Conservation (phyloP, 73 alveolate species). For the Paramecium tetraurelia region DNA sequence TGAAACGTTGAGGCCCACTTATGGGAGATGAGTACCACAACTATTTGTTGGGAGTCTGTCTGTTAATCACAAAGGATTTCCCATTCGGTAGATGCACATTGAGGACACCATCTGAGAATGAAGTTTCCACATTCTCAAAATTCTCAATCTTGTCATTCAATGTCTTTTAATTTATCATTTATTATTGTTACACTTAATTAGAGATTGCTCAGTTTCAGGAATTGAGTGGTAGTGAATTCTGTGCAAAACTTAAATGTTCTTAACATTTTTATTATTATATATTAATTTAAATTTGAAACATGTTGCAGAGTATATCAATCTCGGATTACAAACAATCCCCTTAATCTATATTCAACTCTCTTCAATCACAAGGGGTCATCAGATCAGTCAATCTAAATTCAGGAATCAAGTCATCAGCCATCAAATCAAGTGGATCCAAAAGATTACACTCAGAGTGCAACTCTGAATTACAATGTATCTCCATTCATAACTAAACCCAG, state of each 20-base stretch:
- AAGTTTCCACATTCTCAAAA: constrained; percentile 30
- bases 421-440: constrained; percentile 14
- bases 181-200: neutral
- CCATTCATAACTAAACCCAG: neutral
- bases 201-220: neutral
- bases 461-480: neutral
- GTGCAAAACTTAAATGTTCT: neutral
- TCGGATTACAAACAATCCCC: constrained; percentile 18
- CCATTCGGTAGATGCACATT: constrained; percentile 50
- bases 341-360: constrained; percentile 14
- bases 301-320: constrained; percentile 5
- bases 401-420: neutral
- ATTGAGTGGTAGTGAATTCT: neutral
- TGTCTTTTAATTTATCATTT: neutral
- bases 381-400: constrained; percentile 24
- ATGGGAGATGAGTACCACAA: constrained; percentile 66
- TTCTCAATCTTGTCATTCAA: neutral
- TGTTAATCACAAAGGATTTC: constrained; percentile 59
- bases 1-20: constrained; percentile 66
- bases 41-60: constrained; percentile 65
- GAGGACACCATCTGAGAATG: constrained; percentile 65
- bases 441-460: constrained; percentile 9
- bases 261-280: neutral
- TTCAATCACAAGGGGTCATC: neutral
- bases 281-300: constrained; percentile 15